Evolutionary conservation across 352 stramenopile genomes (phyloP), one percentile per base, ranked within the genome.

Genomic region (Globisporangium paroecandrum): DNA sequence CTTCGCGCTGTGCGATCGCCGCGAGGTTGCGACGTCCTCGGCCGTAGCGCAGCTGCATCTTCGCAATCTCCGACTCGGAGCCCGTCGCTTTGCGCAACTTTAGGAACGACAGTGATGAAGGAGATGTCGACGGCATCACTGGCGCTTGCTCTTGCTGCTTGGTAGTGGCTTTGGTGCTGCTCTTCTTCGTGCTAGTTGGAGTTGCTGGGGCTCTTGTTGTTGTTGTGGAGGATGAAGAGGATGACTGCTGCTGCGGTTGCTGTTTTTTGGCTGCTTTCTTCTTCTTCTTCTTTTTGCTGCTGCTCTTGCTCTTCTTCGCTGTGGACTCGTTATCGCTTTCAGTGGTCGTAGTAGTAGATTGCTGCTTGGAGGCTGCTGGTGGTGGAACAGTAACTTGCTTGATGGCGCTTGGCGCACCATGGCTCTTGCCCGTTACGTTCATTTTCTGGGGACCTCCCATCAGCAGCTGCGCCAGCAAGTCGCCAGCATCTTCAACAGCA

Each of bases 11-110:
- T 12, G 78, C 74, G 8, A 73, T 83, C 0, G 83, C 83, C 1
- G 72, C 66, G 49, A 87, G 59, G 49, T 91, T 90, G 46, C 81
- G 81, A 6, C 79, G 74, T 12, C 83, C 83, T 10, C 78, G 75
- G 22, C 83, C 83, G 58, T 91, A 91, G 24, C 76, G 78, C 18
- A 91, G 73, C 32, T 91, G 83, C 83, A 91, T 91, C 68, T 84
- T 85, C 24, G 80, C 77, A 41, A 89, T 66, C 70, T 91, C 83
- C 4, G 78, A 87, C 69, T 91, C 83, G 51, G 75, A 83, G 54
- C 78, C 83, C 49, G 77, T 86, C 8, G 82, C 77, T 43, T 90
- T 90, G 24, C 78, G 77, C 43, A 91, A 68, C 64, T 79, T 87
- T 6, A 91, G 29, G 38, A 89, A 87, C 3, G 80, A 78, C n/a